These are phyloP conservation scores for Phaseolus coccineus DNA, from an alignment of 331 rosid species.

Conservation along the genomic window DNA sequence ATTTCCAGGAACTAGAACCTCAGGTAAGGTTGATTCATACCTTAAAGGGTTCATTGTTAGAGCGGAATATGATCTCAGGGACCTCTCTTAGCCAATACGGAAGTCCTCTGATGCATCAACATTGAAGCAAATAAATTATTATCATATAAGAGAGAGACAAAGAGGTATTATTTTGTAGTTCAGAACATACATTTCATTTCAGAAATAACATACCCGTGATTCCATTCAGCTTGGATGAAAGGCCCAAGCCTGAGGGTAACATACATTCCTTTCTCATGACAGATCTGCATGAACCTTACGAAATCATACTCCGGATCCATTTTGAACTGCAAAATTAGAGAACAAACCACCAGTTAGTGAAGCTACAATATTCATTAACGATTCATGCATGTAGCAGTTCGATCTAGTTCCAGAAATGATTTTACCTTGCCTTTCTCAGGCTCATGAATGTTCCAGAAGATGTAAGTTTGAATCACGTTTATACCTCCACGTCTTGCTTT, in stretches of 20 bases:
- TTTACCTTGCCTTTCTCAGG: constrained; percentile 73
- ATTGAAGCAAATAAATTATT: not conserved
- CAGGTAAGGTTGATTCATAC: constrained; percentile 45
- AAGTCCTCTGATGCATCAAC: constrained; percentile 72
- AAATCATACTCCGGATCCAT: constrained; percentile 66
- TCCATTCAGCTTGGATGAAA: constrained; percentile 99
- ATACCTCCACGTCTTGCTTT: constrained; percentile 84
- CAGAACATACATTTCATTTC: not conserved
- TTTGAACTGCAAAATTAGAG: constrained; percentile 50
- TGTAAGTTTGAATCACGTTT: constrained; percentile 85
- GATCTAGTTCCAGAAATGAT: not conserved
- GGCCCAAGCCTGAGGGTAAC: constrained; percentile 89
- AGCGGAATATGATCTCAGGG: constrained; percentile 75
- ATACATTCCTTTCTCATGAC: constrained; percentile 68
- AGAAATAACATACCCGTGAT: constrained; percentile 73
- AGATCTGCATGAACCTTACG: constrained; percentile 66
- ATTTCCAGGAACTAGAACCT: constrained; percentile 6
- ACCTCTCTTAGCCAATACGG: constrained; percentile 97
- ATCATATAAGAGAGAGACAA: not conserved
- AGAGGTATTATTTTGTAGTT: not conserved
- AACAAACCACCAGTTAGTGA: constrained; percentile 22
- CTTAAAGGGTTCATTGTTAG: constrained; percentile 80
- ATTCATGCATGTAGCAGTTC: not conserved
- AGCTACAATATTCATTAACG: not conserved
- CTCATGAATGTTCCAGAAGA: constrained; percentile 93